Evolutionary conservation across 441 rosid species (phyloP).

Genomic region (Capsella rubella): DNA sequence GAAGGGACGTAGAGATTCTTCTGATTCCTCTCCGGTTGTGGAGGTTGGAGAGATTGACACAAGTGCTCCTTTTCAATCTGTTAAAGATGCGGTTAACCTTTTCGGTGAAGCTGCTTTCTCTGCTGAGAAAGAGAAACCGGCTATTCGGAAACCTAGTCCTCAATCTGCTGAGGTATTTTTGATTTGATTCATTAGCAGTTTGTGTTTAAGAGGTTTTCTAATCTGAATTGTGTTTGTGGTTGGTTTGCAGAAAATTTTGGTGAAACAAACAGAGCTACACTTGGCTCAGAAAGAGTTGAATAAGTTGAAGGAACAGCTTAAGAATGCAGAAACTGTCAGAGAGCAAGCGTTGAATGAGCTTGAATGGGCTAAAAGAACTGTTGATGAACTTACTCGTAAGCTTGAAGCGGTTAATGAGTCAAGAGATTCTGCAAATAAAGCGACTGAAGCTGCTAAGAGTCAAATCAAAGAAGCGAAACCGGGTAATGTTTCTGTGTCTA

Average conservation of each 20-base stretch:
- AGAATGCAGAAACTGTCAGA: constrained; percentile 76
- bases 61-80: constrained; percentile 95
- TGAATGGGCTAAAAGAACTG: constrained; percentile 69
- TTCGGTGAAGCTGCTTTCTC: constrained; percentile 95
- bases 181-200: background rate
- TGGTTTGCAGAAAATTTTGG: constrained; percentile 69
- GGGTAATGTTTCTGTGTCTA: constrained; percentile 48
- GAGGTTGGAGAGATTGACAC: constrained; percentile 99
- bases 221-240: constrained; percentile 13
- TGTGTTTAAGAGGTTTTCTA: background rate
- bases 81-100: constrained; percentile 87
- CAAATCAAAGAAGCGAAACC: constrained; percentile 61
- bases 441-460: constrained; percentile 70
- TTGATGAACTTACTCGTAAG: constrained; percentile 70
- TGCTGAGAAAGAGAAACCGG: constrained; percentile 80
- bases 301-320: constrained; percentile 74
- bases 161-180: constrained; percentile 82
- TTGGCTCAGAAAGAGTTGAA: constrained; percentile 80
- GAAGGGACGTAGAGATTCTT: constrained; percentile 62
- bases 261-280: constrained; percentile 89
- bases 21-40: constrained; percentile 61
- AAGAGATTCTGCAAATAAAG: constrained; percentile 65
- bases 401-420: constrained; percentile 62
- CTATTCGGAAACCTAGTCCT: constrained; percentile 68
- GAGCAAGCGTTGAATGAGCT: constrained; percentile 80